Evolutionary conservation across 768 basidiomycete species (phyloP).

Genomic region (Neoboletus magnificus): DNA sequence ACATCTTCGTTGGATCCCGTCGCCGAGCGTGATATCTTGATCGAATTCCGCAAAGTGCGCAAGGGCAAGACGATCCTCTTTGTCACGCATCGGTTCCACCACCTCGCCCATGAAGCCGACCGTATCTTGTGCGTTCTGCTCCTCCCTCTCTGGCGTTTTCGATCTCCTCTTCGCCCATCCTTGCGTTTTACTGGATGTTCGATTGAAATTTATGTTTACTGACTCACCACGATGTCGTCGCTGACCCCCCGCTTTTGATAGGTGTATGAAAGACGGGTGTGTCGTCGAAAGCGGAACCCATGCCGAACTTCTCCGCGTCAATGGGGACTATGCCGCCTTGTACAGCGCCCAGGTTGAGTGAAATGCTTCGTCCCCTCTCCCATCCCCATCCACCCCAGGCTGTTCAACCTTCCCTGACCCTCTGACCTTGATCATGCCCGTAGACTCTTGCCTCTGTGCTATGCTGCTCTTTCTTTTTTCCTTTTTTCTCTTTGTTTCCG

Average conservation of each 20-base stretch:
- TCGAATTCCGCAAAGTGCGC: slow-evolving; percentile 35
- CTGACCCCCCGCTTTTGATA: not conserved
- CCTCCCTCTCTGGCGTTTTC: too few relatives aligned
- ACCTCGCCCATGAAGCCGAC: slow-evolving; percentile 48
- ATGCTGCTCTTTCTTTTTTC: not conserved
- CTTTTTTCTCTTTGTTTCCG: too few relatives aligned
- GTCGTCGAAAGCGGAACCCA: slow-evolving; percentile 33
- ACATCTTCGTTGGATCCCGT: slow-evolving; percentile 55
- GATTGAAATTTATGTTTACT: not conserved
- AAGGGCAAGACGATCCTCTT: slow-evolving; percentile 52
- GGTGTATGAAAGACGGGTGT: slow-evolving; percentile 32
- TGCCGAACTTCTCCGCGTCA: slow-evolving; percentile 20
- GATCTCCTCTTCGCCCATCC: not conserved
- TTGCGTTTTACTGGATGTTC: not conserved
- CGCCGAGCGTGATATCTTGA: slow-evolving; percentile 48
- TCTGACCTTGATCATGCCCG: not conserved
- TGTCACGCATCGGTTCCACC: slow-evolving; percentile 54
- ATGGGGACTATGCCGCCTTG: slow-evolving; percentile 21
- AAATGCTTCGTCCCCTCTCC: too few relatives aligned
- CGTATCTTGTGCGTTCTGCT: slow-evolving; percentile 45
- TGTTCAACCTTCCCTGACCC: too few relatives aligned
- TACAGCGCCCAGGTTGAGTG: slow-evolving; percentile 22
- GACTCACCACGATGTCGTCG: not conserved
- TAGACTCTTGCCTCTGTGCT: not conserved
- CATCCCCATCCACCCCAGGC: too few relatives aligned